These are phyloP conservation scores for Aspergillus cavernicola DNA, from an alignment of 495 filamentous ascomycete species.

Conservation along the genomic window DNA sequence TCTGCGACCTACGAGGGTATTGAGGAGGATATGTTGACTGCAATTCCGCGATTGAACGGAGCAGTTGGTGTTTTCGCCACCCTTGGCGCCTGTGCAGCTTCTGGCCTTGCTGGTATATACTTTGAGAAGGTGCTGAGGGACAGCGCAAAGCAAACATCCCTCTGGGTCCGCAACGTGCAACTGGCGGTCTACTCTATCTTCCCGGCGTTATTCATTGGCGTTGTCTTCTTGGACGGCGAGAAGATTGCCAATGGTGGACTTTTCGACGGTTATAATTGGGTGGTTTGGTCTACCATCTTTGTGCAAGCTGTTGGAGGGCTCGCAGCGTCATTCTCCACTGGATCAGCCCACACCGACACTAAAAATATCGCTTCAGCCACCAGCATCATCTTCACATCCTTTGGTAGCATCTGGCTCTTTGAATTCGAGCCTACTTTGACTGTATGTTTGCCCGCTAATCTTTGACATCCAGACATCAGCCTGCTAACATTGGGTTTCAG, in stretches of 20 bases:
- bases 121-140: conserved; percentile 96
- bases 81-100: conserved; percentile 68
- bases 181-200: conserved; percentile 89
- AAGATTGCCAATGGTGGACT: conserved; percentile 80
- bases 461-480: neutral
- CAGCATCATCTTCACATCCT: conserved; percentile 77
- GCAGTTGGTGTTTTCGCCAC: conserved; percentile 76
- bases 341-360: conserved; percentile 62
- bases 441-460: conserved; percentile 57
- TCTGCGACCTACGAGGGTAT: conserved; percentile 97
- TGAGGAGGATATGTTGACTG: conserved; percentile 67
- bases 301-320: conserved; percentile 84
- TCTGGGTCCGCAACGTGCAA: conserved; percentile 95
- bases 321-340: conserved; percentile 76
- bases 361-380: conserved; percentile 91
- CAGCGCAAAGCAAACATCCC: conserved; percentile 59
- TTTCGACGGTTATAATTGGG: conserved; percentile 87
- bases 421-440: conserved; percentile 64
- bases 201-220: conserved; percentile 78
- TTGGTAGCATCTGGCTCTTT: conserved; percentile 83
- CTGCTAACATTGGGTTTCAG: conserved; percentile 46
- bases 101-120: conserved; percentile 81
- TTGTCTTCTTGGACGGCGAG: conserved; percentile 80
- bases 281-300: conserved; percentile 81
- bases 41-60: conserved; percentile 65